These are phyloP conservation scores for Prinsepia uniflora DNA, from an alignment of 306 rosid species.

Conservation along the genomic window DNA sequence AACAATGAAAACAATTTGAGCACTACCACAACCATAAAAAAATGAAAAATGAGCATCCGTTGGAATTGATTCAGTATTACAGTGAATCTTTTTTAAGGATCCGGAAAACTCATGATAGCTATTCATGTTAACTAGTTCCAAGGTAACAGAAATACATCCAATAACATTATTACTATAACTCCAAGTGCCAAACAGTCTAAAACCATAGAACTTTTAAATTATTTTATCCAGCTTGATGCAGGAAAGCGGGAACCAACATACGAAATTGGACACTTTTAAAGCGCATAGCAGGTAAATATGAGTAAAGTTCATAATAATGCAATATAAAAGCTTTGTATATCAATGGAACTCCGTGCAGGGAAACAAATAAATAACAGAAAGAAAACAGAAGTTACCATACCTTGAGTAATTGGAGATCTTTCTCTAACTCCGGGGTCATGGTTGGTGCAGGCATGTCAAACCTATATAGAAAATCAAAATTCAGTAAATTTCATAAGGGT, in stretches of 20 bases:
- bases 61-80: not conserved
- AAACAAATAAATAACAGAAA: not conserved
- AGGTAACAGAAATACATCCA: not conserved
- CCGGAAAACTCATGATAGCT: not conserved
- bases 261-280: not conserved
- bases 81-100: not conserved
- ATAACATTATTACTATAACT: not conserved
- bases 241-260: not conserved
- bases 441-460: slow-evolving; percentile 83
- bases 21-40: not conserved
- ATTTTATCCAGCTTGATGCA: not conserved
- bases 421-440: slow-evolving; percentile 70
- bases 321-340: not conserved
- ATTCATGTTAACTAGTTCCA: not conserved
- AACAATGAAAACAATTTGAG: not conserved
- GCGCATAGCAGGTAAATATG: not conserved
- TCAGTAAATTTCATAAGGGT: not conserved
- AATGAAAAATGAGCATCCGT: not conserved
- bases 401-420: slow-evolving; percentile 67
- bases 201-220: not conserved
- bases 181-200: not conserved
- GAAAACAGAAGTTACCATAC: slow-evolving; percentile 25
- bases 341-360: not conserved
- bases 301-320: not conserved
- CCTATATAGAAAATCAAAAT: slow-evolving; percentile 33